Evolutionary conservation across 2,329 filamentous ascomycete genomes (phyloP), one percentile per base, ranked within the genome.

Genomic region (Aspergillus fumigatiaffinis): DNA sequence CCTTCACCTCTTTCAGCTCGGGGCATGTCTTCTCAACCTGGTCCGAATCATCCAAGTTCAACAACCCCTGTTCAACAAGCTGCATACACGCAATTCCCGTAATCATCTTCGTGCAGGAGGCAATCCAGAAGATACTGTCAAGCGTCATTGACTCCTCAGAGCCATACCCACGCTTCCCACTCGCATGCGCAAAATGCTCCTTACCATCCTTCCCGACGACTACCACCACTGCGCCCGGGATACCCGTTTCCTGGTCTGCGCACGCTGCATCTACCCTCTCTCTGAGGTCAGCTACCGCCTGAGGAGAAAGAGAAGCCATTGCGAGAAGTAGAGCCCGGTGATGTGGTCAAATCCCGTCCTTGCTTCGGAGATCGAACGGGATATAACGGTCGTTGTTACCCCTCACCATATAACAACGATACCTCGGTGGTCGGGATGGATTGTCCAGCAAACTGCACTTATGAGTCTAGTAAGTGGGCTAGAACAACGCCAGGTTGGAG

Each of bases 111-210:
- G 79, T 82, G 65, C 79, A 82, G 1, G 78, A 81, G 1, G 81
- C 80, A 21, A 84, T 80, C 80, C 80, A 84, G 64, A 87, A 89
- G 1, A 84, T 73, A 8, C 77, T 84, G 42, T 89, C 84, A 0
- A 84, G 71, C 0, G 79, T 80, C 81, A 89, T 85, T 3, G 79
- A 74, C 49, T 84, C 79, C 0, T 73, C 62, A 2, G 73, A 58
- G 10, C 21, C 70, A 4, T 76, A 50, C 0, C 82, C 82, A 2
- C 76, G 71, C 20, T 75, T 79, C 0, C 83, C 83, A 0, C 79
- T 71, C 0, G 81, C 72, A 62, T 84, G 75, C 2, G 74, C 73
- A 60, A 82, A 79, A 0, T 80, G 67, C 8, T 81, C 78, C 2
- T 76, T 68, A 21, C 81, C 82, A 59, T 76, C 65, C 53, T 75